Base-by-base conservation (phyloP, 148 eudicot species). In the Pouteria glomerata region DNA sequence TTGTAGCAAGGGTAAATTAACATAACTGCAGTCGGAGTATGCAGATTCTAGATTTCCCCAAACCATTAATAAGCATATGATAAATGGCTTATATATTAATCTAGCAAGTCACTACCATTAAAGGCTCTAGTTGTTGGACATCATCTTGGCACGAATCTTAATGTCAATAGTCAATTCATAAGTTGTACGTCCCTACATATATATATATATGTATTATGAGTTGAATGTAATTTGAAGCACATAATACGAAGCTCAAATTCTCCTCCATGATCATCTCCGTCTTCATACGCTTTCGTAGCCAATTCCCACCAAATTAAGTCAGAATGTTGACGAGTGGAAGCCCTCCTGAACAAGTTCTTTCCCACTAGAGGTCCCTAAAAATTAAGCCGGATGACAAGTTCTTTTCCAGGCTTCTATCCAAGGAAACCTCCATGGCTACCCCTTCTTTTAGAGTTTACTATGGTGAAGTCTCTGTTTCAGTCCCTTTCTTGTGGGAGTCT, bases 401-500 rank as follows among this genome's bases (percentile, higher is more conserved):
- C 47, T 80, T 86, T 70, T 79, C 86, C 29, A 83, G 70, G 73
- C 63, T 83, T 48, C 19, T 81, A 16, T 69, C 90, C 18, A 85
- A 79, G 64, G 88, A 87, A 61, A 79, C 55, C 61, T 73, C 78
- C 29, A 65, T 56, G 21, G 70, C 84, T 50, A 76, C 80, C 19
- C 74, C 88, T 68, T 89, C 95, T 15, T 83, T 87, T 37, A 82
- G 93, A 60, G 84, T 83, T 6, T 87, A 84, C 82, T 85, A 89
- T 63, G 90, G 85, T 0, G 89, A 82, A 26, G 83, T 74, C 48
- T 65, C 89, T 21, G 76, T 86, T 15, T 69, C 85, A 4, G 84
- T 92, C 30, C 97, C 97, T 16, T 92, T 92, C 62, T 24, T 76
- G 30, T 92, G 97, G 97, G 97, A 92, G 63, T 82, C 93, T 21